Conservation (phyloP, 2,329 filamentous ascomycete species). For the Monosporascus sp. region DNA sequence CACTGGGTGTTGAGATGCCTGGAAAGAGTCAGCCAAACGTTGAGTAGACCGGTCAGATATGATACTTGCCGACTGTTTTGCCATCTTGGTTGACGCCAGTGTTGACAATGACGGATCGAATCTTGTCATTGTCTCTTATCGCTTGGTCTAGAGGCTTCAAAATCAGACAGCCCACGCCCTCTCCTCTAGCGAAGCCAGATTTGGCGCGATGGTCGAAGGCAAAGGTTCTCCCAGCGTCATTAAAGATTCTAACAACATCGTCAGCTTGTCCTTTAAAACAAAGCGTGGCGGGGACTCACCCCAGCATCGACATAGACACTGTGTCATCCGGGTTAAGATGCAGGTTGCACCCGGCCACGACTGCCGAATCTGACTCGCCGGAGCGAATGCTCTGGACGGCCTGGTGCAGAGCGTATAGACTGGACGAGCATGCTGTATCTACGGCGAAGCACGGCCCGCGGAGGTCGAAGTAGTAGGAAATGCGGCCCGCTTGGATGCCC, state of each 20-base stretch:
- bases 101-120: conserved; percentile 22
- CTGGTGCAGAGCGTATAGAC: conserved; percentile 14
- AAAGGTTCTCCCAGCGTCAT: conserved; percentile 13
- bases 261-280: background rate
- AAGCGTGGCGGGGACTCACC: background rate
- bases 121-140: conserved; percentile 16
- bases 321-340: conserved; percentile 13
- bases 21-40: conserved; percentile 10
- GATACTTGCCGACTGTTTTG: conserved; percentile 1
- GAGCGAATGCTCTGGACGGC: conserved; percentile 14
- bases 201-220: conserved; percentile 16
- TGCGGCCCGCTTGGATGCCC: conserved; percentile 11
- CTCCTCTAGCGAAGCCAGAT: conserved; percentile 14
- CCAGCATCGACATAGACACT: conserved; percentile 16
- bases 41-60: too few relatives aligned
- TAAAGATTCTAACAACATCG: conserved; percentile 8
- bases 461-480: conserved; percentile 14
- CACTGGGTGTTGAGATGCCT: conserved; percentile 23
- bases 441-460: conserved; percentile 11
- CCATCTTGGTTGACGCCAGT: conserved; percentile 30
- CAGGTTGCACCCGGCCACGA: conserved; percentile 14
- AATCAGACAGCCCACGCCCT: conserved; percentile 13
- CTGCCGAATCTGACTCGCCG: conserved; percentile 14
- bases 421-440: conserved; percentile 14
- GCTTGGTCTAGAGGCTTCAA: conserved; percentile 13